A percentile compares a stretch with the other conserved stretches of the same genome.
These are phyloP conservation scores for Serendipita vermifera DNA, from an alignment of 768 basidiomycete species.

Conservation along the genomic window DNA sequence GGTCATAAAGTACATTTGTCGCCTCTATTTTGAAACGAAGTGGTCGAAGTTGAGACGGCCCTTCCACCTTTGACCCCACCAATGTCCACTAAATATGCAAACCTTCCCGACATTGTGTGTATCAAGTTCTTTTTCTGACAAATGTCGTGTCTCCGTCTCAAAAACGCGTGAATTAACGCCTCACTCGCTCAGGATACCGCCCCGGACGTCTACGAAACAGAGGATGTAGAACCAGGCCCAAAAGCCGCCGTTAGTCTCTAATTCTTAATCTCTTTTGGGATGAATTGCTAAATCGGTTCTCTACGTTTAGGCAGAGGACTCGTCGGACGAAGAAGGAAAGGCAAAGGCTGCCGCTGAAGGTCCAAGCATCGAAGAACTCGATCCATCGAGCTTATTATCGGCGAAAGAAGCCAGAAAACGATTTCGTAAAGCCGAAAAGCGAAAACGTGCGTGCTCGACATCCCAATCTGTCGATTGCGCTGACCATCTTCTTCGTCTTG, in stretches of 20 bases:
- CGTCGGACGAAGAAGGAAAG: conserved; percentile 48
- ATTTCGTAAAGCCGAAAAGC: conserved; percentile 33
- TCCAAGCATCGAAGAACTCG: conserved; percentile 50
- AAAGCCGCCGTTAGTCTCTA: conserved; percentile 23
- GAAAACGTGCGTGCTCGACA: conserved; percentile 44
- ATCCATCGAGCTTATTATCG: conserved; percentile 48
- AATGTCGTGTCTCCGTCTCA: too few species aligned
- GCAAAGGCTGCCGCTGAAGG: conserved; percentile 24
- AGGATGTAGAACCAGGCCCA: conserved; percentile 51
- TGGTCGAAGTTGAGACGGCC: too few species aligned
- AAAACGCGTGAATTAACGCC: too few species aligned
- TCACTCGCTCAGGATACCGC: conserved; percentile 68
- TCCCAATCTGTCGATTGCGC: neutral
- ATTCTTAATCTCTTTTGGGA: neutral
- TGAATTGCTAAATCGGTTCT: neutral
- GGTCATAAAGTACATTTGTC: neutral
- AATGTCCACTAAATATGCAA: conserved; percentile 71
- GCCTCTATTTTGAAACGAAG: neutral
- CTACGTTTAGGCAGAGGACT: conserved; percentile 37
- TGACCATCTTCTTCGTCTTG: neutral
- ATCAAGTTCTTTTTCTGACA: neutral
- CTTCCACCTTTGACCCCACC: neutral
- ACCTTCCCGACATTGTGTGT: conserved; percentile 83
- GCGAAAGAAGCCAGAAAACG: conserved; percentile 54
- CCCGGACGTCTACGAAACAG: conserved; percentile 85